Evolutionary conservation across 371 early-diverging fungal species (phyloP), one percentile per base, ranked within the genome.

Genomic region (Rhizopus microsporus): DNA sequence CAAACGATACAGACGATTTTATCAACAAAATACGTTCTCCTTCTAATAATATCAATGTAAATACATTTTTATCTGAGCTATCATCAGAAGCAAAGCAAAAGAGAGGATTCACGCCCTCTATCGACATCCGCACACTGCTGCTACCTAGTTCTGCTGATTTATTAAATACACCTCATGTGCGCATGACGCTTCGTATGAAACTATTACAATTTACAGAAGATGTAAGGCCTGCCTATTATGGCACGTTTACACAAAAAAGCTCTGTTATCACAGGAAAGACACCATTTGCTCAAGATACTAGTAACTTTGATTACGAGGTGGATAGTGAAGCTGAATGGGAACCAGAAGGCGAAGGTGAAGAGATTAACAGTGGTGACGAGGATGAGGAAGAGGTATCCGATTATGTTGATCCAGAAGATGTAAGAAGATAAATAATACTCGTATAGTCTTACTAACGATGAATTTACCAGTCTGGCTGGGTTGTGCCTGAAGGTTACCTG

Each of bases 301-400:
- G 56, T 4, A 42, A 75, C 30, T 50, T 95, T 2, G 90, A 95
- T 53, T 95, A 95, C 54, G 92, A 90, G 3, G 75, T 88, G 50
- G 93, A 95, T 61, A 90, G 90, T 65, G 94, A 93, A 51, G 90
- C 85, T 0, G 95, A 94, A 70, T 95, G 95, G 95, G 93, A 91
- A 31, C 90, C 86, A 23, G 94, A 92, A 32, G 94, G 90, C 15
- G 91, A 91, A 59, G 95, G 95, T 12, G 95, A 94, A 60, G 93
- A 93, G 45, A 75, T 90, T 16, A 82, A 81, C 50, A 89, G 89
- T 59, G 92, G 89, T n/a, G 91, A 88, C 54, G 92, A 89, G 31
- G 84, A 85, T 7, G 87, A 83, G 3, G 81, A 81, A 31, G 85
- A 83, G 42, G 51, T 57, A 0, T 64, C 67, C 7, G 81, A 83